phyloP scores from a whole-genome alignment of 1,284 basidiomycete genomes.

The Apiotrichum porosum region DNA sequence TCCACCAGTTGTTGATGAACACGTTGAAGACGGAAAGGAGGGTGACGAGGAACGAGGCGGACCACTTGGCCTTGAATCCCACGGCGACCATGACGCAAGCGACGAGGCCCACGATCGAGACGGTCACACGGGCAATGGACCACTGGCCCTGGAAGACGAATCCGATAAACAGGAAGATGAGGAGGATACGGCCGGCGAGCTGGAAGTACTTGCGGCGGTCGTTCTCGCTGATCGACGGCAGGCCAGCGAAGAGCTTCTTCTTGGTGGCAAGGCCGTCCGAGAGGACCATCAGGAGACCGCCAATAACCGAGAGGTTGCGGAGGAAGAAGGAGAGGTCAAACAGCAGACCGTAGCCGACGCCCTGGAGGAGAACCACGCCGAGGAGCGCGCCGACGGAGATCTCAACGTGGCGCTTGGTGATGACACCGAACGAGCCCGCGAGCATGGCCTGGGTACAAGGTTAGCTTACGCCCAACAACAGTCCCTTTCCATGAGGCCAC shows the following conservation, averaged over 20 bases:
- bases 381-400: constrained; percentile 84
- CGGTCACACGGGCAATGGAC: constrained; percentile 76
- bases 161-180: constrained; percentile 98
- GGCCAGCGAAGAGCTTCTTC: constrained; percentile 84
- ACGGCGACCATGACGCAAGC: constrained; percentile 96
- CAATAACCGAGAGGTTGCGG: constrained; percentile 85
- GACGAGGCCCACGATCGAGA: constrained; percentile 80
- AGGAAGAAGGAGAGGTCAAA: constrained; percentile 99
- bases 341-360: constrained; percentile 88
- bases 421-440: constrained; percentile 77
- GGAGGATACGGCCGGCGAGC: constrained; percentile 89
- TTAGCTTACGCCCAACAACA: neutral
- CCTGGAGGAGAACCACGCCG: constrained; percentile 88
- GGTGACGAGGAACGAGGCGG: constrained; percentile 91
- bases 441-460: constrained; percentile 71
- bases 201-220: constrained; percentile 99
- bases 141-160: constrained; percentile 93
- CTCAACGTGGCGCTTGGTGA: constrained; percentile 82
- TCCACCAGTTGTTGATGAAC: constrained; percentile 99
- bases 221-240: constrained; percentile 85
- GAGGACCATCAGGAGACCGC: constrained; percentile 95
- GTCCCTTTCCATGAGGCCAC: too few relatives aligned
- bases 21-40: constrained; percentile 93
- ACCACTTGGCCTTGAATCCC: constrained; percentile 99
- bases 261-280: constrained; percentile 85